Base-by-base conservation (phyloP, 371 early-diverging fungal species). In the Zychaea mexicana region DNA sequence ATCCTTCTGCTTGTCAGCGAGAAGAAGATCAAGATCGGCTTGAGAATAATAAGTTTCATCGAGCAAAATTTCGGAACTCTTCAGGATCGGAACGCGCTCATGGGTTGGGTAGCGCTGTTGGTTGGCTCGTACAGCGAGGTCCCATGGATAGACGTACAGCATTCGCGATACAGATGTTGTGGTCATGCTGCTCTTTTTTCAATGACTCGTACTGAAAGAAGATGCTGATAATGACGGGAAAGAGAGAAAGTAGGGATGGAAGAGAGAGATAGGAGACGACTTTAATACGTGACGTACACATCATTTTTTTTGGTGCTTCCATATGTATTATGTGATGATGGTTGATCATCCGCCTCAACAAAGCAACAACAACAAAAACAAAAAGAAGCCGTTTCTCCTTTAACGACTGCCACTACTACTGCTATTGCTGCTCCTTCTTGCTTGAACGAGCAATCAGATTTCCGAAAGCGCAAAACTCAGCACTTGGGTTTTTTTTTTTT, bases 31-130 rank as follows among this genome's bases (percentile, higher is more conserved):
- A 2, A 63, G 31, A 19, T 68, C 68, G 7, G 54, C 28, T 54
- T 19, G 31, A 13, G 55, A 49, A 17, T 63, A 46, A 36, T 59
- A 63, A 3, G 53, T 26, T 21, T 68, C 68, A 36, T 68, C 68
- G 28, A 57, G 31, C 30, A 68, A 15, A 9, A 68, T 58, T 47
- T 68, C 68, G 31, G 64, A 57, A 31, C 60, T 31, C 21, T 57
- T 46, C 15, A 68, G 58, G 12, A 68, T 52, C 12, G 68, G 68
- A 2, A 63, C 54, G 19, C 63, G 59, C 7, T 62, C 58, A 49
- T 68, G 52, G 1, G 60, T 60, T 21, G 68, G 68, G 27, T 68
- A 68, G 13, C 68, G 62, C 13, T 59, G 53, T 31, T 68, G 68
- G 32, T 68, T 62, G 22, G 68, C 68, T 31, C 52, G 52, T 12